phyloP scores from a whole-genome alignment of 148 eudicot species.

The Camellia japonica region DNA sequence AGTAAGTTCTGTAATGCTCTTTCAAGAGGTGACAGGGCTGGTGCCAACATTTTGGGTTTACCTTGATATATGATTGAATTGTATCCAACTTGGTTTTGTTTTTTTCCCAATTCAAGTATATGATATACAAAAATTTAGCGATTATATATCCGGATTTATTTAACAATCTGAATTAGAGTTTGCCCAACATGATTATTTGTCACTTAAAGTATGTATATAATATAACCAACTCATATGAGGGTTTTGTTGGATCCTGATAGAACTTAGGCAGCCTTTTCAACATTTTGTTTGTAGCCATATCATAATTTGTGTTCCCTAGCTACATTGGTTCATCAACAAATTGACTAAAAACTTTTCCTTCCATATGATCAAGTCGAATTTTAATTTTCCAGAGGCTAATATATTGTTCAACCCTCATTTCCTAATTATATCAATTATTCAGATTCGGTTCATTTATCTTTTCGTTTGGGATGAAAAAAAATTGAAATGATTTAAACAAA shows the following conservation, averaged over 20 bases:
- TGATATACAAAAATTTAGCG: not conserved
- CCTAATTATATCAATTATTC: not conserved
- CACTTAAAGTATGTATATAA: not conserved
- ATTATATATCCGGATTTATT: not conserved
- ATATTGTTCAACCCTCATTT: not conserved
- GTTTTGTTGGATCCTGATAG: not conserved
- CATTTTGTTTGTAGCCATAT: not conserved
- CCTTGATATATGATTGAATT: not conserved
- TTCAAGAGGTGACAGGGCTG: not conserved
- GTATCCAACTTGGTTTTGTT: not conserved
- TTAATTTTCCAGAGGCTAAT: not conserved
- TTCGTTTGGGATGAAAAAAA: not conserved
- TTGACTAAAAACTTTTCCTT: not conserved
- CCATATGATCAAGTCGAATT: not conserved
- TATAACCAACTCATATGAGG: not conserved
- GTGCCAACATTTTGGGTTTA: not conserved
- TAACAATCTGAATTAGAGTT: not conserved
- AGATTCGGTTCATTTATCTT: not conserved
- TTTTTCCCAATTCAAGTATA: not conserved
- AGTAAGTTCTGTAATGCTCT: too few species aligned
- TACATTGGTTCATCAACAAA: not conserved
- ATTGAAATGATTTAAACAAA: not conserved
- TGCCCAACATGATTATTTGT: too few species aligned
- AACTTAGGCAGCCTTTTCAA: not conserved
- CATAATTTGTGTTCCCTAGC: not conserved